Base-by-base conservation (phyloP, 1,139 yeast species). In the Suhomyces bokatorum region DNA sequence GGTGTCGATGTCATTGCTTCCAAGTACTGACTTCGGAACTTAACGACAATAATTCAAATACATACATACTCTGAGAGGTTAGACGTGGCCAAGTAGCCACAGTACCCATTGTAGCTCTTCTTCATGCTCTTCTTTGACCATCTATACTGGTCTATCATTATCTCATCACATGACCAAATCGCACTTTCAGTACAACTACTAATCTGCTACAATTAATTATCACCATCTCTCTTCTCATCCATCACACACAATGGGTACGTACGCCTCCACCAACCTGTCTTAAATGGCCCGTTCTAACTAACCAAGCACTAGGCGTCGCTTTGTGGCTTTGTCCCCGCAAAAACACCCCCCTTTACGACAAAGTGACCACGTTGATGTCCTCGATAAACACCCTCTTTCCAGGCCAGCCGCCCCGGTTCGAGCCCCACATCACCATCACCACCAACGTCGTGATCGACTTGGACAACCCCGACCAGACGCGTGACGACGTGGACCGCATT, bases 351-450 rank as follows among this genome's bases (percentile, higher is more conserved):
- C 66, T 83, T 16, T 63, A 77, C 55, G 88, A 83, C 47, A 80
- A 82, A 41, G 62, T 87, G 37, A 66, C 70, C 27, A 78, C 86
- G 20, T 69, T 86, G 36, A 83, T 85, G 67, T 69, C 78, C 22
- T 84, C 91, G 8, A 63, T 87, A 36, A 78, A 77, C 45, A 85
- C 93, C 1, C 66, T 86, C 20, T 85, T 87, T 57, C 87, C 87
- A 13, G 86, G 83, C 39, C 85, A 84, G 24, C 81, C 85, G 4
- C 78, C 79, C 2, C 61, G 58, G 34, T 83, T 87, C 53, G 87
- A 81, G 47, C 96, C 96, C 4, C 96, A 87, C 59, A 75, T 87
- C 34, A 87, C 96, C 2, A 74, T 87, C 31, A 81, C 91, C 2
- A 76, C 89, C 26, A 77, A 81, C 47, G 69, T 87, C 30, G 66